These are phyloP conservation scores for Gardenia jasminoides DNA, from an alignment of 257 asterid genomes.

Conservation along the genomic window DNA sequence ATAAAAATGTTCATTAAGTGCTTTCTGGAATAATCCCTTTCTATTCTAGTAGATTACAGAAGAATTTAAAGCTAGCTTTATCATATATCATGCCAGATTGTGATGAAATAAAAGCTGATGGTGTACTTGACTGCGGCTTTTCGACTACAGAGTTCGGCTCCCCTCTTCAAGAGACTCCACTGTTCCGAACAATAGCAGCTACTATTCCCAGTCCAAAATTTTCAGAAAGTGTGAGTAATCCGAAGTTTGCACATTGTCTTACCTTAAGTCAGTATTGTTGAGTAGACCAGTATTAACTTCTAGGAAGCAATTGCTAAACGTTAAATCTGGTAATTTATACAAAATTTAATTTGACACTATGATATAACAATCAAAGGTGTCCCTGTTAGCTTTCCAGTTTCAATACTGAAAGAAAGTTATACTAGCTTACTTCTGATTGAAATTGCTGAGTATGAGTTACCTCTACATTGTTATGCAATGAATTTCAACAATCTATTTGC, in stretches of 20 bases:
- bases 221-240: slow-evolving; percentile 89
- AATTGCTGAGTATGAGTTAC: background rate
- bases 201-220: slow-evolving; percentile 92
- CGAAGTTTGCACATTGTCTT: slow-evolving; percentile 11
- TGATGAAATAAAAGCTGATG: slow-evolving; percentile 30
- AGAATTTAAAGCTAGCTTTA: slow-evolving; percentile 19
- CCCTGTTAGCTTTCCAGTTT: background rate
- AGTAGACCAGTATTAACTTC: background rate
- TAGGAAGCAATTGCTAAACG: background rate
- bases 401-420: background rate
- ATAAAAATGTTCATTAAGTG: slow-evolving; percentile 8
- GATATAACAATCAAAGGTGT: background rate
- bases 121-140: slow-evolving; percentile 42
- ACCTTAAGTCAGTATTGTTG: background rate
- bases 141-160: slow-evolving; percentile 59
- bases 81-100: slow-evolving; percentile 36
- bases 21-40: slow-evolving; percentile 8
- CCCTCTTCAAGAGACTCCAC: slow-evolving; percentile 83
- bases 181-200: slow-evolving; percentile 92
- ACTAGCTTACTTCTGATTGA: background rate
- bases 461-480: background rate
- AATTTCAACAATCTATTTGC: background rate
- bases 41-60: background rate
- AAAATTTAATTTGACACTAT: background rate
- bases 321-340: background rate